Base-by-base conservation (phyloP, 2,329 filamentous ascomycete genomes). In the Colletotrichum sojae region DNA sequence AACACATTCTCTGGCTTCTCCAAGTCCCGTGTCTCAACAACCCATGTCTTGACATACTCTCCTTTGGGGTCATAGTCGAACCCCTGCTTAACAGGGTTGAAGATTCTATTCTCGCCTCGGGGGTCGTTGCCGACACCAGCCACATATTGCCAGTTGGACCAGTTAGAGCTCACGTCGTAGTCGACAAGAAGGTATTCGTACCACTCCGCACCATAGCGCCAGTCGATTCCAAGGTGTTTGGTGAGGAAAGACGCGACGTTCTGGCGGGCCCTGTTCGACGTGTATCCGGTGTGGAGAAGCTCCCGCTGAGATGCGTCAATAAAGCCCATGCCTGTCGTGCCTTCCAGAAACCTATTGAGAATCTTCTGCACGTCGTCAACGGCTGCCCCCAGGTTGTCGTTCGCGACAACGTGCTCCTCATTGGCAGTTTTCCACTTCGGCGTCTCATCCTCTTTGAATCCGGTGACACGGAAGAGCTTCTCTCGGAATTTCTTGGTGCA, bases 141-240 rank as follows among this genome's bases (percentile, higher is more conserved):
- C 0, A 93, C 88, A 70, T 95, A 95, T 77, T 94, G 92, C 93
- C 92, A 95, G 74, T 94, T 94, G 10, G 90, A 90, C 92, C 92
- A 95, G 73, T 95, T 95, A 68, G 86, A 91, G 15, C 87, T 89
- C 0, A 92, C 86, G 73, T 95, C 93, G 76, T 95, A 94, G 76
- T 96, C 93, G 36, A 91, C 83, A 3, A 95, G 84, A 75, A 92
- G 82, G 76, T 86, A 88, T 76, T 95, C 93, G 75, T 95, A 95
- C 91, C 92, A 95, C 76, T 95, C 93, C 0, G 92, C 93, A 0
- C 93, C 93, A 15, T 93, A 85, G 0, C 92, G 88, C 93, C 93
- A 96, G 78, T 95, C 93, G 22, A 95, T 89, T 1, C 86, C 85
- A 3, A 95, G 82, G 70, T 94, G 91, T 72, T 93, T 94, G 0